Evolutionary conservation across 1,284 basidiomycete species (phyloP).

Genomic region (Boletus sp.): DNA sequence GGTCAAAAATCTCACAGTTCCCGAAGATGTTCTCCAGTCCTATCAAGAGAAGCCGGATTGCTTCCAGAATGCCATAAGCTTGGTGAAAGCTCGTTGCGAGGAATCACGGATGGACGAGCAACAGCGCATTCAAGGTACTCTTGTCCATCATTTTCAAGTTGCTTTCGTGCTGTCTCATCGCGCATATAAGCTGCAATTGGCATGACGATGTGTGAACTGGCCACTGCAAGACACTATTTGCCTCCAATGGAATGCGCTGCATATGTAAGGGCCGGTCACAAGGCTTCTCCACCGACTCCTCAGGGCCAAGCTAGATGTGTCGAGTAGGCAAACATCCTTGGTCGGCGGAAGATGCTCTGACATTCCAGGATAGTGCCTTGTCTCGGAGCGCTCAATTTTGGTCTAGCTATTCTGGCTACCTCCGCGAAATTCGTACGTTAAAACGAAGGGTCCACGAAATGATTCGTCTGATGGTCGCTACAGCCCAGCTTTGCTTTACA

Average conservation of each 20-base stretch:
- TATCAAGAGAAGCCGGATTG: conserved; percentile 53
- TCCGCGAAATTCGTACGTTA: conserved; percentile 66
- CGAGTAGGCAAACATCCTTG: conserved; percentile 39
- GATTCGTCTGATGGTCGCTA: conserved; percentile 17
- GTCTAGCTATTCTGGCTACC: conserved; percentile 79
- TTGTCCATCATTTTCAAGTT: conserved; percentile 1
- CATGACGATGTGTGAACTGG: conserved; percentile 73
- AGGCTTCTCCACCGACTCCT: conserved; percentile 7
- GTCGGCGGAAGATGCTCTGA: conserved; percentile 4
- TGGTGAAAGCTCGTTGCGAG: conserved; percentile 47
- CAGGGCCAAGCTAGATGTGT: conserved; percentile 46
- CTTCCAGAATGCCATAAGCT: conserved; percentile 50
- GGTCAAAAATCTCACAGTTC: conserved; percentile 13
- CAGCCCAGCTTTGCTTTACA: conserved; percentile 70
- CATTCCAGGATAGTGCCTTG: conserved; percentile 47
- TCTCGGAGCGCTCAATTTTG: conserved; percentile 74
- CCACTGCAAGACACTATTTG: conserved; percentile 62
- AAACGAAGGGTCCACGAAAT: conserved; percentile 16
- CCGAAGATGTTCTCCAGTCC: conserved; percentile 21
- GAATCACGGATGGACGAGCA: conserved; percentile 58
- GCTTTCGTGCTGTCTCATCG: conserved; percentile 11
- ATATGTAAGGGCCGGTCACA: conserved; percentile 31
- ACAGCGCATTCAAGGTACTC: conserved; percentile 50
- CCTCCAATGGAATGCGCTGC: conserved; percentile 61
- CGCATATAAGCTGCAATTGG: conserved; percentile 58